These are phyloP conservation scores for Rubroboletus pulcherrimus DNA, from an alignment of 768 basidiomycete genomes.

Conservation along the genomic window DNA sequence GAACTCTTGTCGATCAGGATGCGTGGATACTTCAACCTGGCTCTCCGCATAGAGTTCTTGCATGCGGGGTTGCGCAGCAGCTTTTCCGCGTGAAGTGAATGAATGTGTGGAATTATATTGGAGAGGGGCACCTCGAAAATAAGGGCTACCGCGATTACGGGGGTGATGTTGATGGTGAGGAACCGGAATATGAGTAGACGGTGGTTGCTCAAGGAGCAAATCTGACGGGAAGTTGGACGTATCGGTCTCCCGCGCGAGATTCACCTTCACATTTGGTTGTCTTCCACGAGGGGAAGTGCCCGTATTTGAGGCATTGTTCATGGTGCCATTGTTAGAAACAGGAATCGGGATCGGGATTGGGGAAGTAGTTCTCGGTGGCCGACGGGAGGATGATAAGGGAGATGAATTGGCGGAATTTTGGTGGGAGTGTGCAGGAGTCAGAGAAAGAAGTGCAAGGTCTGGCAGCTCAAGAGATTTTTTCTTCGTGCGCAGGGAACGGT, in stretches of 20 bases:
- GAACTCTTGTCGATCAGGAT: constrained; percentile 37
- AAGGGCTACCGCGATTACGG: constrained; percentile 31
- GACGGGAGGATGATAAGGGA: constrained; percentile 40
- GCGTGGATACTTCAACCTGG: constrained; percentile 30
- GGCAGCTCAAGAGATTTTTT: constrained; percentile 75
- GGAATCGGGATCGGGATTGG: constrained; percentile 49
- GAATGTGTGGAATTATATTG: constrained; percentile 45
- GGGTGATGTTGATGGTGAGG: constrained; percentile 29
- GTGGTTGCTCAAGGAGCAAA: constrained; percentile 39
- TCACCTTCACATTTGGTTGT: constrained; percentile 29
- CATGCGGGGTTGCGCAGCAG: constrained; percentile 36
- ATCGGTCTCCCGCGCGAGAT: constrained; percentile 24
- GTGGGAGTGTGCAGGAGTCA: constrained; percentile 40
- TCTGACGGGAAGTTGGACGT: constrained; percentile 36
- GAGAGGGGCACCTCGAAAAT: constrained; percentile 34
- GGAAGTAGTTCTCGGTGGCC: constrained; percentile 40
- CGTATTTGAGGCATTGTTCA: constrained; percentile 34
- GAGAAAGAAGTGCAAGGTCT: constrained; percentile 55
- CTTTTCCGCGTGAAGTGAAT: constrained; percentile 34
- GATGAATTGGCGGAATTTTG: constrained; percentile 37
- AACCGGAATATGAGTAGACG: constrained; percentile 42
- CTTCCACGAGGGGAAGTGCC: constrained; percentile 35
- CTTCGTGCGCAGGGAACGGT: constrained; percentile 61
- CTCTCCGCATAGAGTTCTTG: constrained; percentile 44
- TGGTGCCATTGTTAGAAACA: constrained; percentile 34